Conservation (phyloP, 192 early-diverging fungal genomes). For the Mortierella claussenii region DNA sequence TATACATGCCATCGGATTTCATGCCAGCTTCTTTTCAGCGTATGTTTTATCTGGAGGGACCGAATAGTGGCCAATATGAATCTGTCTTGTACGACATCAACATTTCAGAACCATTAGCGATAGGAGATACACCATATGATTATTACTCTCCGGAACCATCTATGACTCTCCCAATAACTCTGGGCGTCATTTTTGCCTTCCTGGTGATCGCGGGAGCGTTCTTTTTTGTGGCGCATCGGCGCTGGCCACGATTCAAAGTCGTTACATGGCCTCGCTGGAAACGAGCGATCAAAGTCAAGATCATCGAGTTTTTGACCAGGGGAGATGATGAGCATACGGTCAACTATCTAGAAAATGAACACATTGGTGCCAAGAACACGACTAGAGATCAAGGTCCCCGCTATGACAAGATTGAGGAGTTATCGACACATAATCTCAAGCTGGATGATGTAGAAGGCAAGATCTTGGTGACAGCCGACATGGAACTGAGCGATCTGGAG, state of each 20-base stretch:
- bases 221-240: no score
- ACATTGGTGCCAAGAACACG: no score
- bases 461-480: slow-evolving; percentile 1
- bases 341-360: no score
- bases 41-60: background rate
- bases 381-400: background rate
- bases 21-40: background rate
- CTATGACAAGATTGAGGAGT: background rate
- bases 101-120: background rate
- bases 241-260: background rate
- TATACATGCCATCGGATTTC: no score
- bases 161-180: background rate
- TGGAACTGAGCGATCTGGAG: background rate
- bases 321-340: no score
- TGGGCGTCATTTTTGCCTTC: no score
- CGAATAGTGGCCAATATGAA: background rate
- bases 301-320: background rate
- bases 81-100: background rate
- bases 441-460: background rate
- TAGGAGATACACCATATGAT: background rate
- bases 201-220: no score
- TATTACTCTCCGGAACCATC: background rate
- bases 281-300: background rate
- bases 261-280: background rate
- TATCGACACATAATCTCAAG: background rate